Percentiles rank a stretch among this genome's conserved stretches.
Evolutionary conservation across 2,329 filamentous ascomycete genomes (phyloP).

Genomic region (Dactylellina cionopaga): DNA sequence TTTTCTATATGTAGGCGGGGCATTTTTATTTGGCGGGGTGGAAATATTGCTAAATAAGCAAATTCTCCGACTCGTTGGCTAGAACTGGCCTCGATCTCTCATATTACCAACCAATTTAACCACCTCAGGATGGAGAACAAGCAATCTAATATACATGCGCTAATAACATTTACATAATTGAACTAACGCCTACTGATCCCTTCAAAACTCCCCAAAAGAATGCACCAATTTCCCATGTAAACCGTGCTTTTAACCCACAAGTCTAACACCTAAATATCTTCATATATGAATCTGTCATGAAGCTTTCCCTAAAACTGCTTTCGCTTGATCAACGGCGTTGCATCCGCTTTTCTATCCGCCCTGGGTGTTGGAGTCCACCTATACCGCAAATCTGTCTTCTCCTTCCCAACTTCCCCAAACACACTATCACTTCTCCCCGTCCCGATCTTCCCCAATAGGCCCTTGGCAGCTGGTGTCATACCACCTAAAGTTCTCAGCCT

Average conservation of each 20-base stretch:
- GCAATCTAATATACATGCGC: conserved; percentile 14
- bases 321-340: conserved; percentile 41
- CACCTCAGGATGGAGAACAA: neutral
- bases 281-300: neutral
- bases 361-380: conserved; percentile 55
- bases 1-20: conserved; percentile 31
- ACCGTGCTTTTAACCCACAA: neutral
- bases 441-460: conserved; percentile 71
- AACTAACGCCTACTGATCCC: neutral
- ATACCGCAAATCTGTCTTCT: conserved; percentile 33
- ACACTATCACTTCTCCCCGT: conserved; percentile 39
- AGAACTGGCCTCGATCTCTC: conserved; percentile 1
- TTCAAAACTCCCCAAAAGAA: conserved; percentile 15
- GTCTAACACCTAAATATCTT: neutral
- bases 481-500: conserved; percentile 58
- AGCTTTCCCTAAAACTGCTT: conserved; percentile 4
- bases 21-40: conserved; percentile 34
- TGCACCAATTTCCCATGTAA: neutral
- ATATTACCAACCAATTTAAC: neutral
- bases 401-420: conserved; percentile 37
- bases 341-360: conserved; percentile 42
- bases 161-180: neutral
- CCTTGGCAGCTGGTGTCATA: conserved; percentile 78
- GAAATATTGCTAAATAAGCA: conserved; percentile 12
- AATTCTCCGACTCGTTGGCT: conserved; percentile 39